Conservation (phyloP, 2,329 filamentous ascomycete species). For the Huntiella omanensis region DNA sequence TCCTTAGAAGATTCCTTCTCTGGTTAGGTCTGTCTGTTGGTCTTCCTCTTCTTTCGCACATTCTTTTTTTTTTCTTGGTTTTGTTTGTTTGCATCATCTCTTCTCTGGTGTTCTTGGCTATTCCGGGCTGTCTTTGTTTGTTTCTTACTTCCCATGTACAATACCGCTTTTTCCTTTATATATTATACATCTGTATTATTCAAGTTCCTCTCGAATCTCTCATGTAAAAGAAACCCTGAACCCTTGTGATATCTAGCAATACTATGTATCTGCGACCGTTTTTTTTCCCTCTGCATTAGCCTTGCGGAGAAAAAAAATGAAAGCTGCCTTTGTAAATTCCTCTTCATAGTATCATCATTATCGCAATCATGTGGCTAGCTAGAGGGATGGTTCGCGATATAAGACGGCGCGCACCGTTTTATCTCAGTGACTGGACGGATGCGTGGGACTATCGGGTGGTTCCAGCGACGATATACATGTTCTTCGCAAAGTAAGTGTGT, state of each 20-base stretch:
- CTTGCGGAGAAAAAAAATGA: neutral
- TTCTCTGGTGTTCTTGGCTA: neutral
- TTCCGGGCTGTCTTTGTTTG: neutral
- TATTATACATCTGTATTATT: neutral
- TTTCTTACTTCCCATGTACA: neutral
- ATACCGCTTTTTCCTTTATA: neutral
- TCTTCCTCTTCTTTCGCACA: neutral
- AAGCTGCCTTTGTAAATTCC: neutral
- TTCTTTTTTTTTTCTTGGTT: neutral
- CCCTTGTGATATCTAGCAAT: neutral
- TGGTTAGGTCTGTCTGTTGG: neutral
- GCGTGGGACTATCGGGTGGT: conserved; percentile 83
- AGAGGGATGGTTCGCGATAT: conserved; percentile 66
- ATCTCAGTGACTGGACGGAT: conserved; percentile 66
- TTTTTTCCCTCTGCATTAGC: neutral
- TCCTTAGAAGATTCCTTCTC: neutral
- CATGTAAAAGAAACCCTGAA: neutral
- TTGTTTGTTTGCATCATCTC: conserved; percentile 2
- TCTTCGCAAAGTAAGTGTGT: conserved; percentile 63
- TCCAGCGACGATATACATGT: conserved; percentile 81
- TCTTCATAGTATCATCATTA: neutral
- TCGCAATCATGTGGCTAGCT: conserved; percentile 29
- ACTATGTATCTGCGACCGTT: too few relatives aligned
- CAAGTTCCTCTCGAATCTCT: neutral
- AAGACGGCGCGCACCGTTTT: conserved; percentile 55